These are phyloP conservation scores for Phytophthora palmivora DNA, from an alignment of 352 stramenopile species.

Conservation along the genomic window DNA sequence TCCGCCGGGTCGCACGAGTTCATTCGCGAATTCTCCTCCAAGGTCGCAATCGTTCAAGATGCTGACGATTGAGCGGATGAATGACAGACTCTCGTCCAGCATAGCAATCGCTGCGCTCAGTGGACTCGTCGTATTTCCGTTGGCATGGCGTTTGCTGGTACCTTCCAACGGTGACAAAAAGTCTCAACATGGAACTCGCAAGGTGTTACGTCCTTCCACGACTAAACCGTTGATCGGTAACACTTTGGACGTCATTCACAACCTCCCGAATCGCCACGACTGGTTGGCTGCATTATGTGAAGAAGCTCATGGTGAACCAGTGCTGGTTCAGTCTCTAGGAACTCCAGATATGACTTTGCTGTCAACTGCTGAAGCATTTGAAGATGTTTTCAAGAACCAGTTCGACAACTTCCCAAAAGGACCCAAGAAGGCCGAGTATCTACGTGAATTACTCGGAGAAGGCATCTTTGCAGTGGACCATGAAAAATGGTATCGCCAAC, in stretches of 20 bases:
- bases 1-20: constrained; percentile 1
- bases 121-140: constrained; percentile 26
- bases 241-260: constrained; percentile 45
- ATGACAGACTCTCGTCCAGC: constrained; percentile 27
- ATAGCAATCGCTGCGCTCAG: constrained; percentile 16
- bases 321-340: constrained; percentile 40
- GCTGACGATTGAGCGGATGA: constrained; percentile 28
- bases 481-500: constrained; percentile 58
- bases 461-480: constrained; percentile 65
- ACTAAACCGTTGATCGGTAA: constrained; percentile 47
- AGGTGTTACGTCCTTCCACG: constrained; percentile 16
- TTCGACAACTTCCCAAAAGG: constrained; percentile 82
- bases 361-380: constrained; percentile 47
- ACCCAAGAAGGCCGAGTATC: constrained; percentile 32
- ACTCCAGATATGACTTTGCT: constrained; percentile 44
- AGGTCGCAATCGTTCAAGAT: constrained; percentile 22
- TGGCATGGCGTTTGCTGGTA: constrained; percentile 23
- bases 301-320: constrained; percentile 41
- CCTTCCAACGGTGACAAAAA: constrained; percentile 12
- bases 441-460: constrained; percentile 54
- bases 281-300: constrained; percentile 46
- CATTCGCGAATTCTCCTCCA: constrained; percentile 15
- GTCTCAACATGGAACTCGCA: constrained; percentile 17
- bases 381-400: constrained; percentile 68
- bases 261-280: constrained; percentile 44